Evolutionary conservation across 2,329 filamentous ascomycete genomes (phyloP).

Genomic region (Xylariales sp.): DNA sequence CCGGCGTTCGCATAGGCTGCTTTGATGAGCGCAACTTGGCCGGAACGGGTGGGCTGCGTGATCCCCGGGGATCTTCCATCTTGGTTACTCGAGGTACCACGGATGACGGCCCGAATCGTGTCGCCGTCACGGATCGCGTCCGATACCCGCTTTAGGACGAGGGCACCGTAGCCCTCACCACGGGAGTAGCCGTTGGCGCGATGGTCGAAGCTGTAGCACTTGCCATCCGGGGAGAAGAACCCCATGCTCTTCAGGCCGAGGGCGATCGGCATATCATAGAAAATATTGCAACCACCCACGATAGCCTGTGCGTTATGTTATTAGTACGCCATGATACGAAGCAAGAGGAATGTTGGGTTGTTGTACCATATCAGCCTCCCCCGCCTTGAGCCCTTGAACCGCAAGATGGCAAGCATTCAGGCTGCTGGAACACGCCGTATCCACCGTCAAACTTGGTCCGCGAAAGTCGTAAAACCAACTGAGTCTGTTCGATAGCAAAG

Average conservation of each 20-base stretch:
- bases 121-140: not conserved
- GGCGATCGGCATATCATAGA: no score
- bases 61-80: not conserved
- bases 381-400: no score
- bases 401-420: no score
- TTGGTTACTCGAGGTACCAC: not conserved
- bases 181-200: conserved; percentile 1
- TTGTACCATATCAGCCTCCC: no score
- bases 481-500: conserved; percentile 28
- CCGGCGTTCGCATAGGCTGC: not conserved
- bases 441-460: conserved; percentile 24
- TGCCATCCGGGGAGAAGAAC: not conserved
- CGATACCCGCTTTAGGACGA: not conserved
- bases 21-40: not conserved
- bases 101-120: not conserved
- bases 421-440: conserved; percentile 28
- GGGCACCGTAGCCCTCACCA: conserved; percentile 1
- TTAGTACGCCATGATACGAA: no score
- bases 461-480: conserved; percentile 28
- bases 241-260: no score
- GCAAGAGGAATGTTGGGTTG: no score
- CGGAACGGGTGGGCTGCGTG: not conserved
- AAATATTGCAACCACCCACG: no score
- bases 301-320: no score
- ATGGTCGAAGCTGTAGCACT: not conserved